Evolutionary conservation across 2,329 filamentous ascomycete species (phyloP).

Genomic region (Ophiosphaerella narmari): DNA sequence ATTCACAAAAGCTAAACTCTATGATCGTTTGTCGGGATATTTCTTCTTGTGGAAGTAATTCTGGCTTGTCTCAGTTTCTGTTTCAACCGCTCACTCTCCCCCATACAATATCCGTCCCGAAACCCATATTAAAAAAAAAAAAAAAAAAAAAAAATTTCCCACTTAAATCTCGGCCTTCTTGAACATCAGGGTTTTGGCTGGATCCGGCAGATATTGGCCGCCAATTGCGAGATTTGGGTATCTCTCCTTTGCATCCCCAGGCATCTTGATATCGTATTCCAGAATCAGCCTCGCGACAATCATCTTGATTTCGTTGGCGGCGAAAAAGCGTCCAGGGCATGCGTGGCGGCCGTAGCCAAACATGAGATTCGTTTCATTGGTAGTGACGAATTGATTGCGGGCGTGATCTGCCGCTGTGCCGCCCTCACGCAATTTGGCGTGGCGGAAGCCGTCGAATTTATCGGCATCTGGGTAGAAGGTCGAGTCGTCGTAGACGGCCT

Average conservation of each 20-base stretch:
- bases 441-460: slow-evolving; percentile 39
- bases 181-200: slow-evolving; percentile 21
- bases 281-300: slow-evolving; percentile 33
- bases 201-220: slow-evolving; percentile 12
- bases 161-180: slow-evolving; percentile 18
- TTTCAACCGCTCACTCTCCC: too few species aligned
- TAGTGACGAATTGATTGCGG: slow-evolving; percentile 39
- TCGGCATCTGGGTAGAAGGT: slow-evolving; percentile 25
- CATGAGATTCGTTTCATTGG: slow-evolving; percentile 26
- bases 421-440: slow-evolving; percentile 33
- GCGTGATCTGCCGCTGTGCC: slow-evolving; percentile 28
- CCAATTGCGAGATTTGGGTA: slow-evolving; percentile 18
- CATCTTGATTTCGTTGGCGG: slow-evolving; percentile 42
- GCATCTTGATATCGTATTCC: slow-evolving; percentile 35
- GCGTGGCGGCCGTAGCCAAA: slow-evolving; percentile 41
- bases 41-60: background rate
- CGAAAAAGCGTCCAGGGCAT: slow-evolving; percentile 43
- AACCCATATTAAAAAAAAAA: too few species aligned
- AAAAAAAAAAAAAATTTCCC: too few species aligned
- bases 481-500: slow-evolving; percentile 33
- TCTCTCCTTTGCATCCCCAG: slow-evolving; percentile 18
- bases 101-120: too few species aligned
- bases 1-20: too few species aligned
- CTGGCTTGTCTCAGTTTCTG: too few species aligned
- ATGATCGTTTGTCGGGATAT: too few species aligned